Base-by-base conservation (phyloP, 176 grass and related monocot species). In the Hyparrhenia diplandra region DNA sequence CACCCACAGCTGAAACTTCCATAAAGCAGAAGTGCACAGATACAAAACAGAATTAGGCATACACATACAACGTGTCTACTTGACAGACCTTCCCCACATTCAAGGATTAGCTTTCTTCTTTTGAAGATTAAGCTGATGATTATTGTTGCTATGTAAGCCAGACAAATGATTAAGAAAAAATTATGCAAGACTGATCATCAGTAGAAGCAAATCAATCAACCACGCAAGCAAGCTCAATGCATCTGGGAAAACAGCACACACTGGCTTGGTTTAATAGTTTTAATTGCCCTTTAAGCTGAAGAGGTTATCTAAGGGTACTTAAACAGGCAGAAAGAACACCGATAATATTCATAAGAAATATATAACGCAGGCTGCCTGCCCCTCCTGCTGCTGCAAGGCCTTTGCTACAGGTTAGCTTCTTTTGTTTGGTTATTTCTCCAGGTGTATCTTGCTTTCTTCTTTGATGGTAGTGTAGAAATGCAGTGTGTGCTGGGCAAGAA, bases 261-360 rank as follows among this genome's bases (percentile, higher is more conserved):
- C 27, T 10, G 1, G 16, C 29, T 74, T 65, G 30, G n/a, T 74
- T 40, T 3, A 8, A 67, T 42, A 75, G 66, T 55, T 67, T 75
- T 24, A 42, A 66, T 25, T 54, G 69, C 12, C 42, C 30, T 64
- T 74, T 46, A 67, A 52, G 70, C 32, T 74, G n/a, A 64, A 63
- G 10, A 59, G 34, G 39, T 40, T 9, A 75, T 75, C 43, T 7
- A 23, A 30, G 43, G 17, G 6, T 66, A 28, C 24, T 42, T 55
- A 7, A 66, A 75, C 23, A 35, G 62, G 34, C 32, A 35, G 67
- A 74, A 29, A 37, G 14, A 52, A 36, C 5, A n/a, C 34, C 13
- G 40, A 39, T 25, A 63, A 51, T 73, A 47, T 65, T 74, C 42
- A 73, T 30, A 60, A 64, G 23, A 71, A 68, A 69, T 28, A 78